Conservation (phyloP, 352 stramenopile genomes). For the Phytophthora idaei region DNA sequence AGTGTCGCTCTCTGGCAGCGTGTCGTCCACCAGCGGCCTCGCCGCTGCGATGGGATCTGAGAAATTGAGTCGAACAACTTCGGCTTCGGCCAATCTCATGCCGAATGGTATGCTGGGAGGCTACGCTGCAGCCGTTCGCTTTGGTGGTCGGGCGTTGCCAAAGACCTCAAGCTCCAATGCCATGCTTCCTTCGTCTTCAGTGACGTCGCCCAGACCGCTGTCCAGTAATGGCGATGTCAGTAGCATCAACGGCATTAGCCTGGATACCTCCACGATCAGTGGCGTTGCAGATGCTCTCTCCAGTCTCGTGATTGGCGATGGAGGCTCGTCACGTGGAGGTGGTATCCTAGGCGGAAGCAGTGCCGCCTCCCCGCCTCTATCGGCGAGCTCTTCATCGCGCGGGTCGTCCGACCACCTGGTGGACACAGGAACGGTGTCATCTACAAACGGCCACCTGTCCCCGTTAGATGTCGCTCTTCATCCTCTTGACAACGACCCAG, state of each 20-base stretch:
- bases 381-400: slow-evolving; percentile 61
- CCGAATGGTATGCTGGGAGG: slow-evolving; percentile 63
- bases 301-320: slow-evolving; percentile 68
- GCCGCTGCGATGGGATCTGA: slow-evolving; percentile 38
- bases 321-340: slow-evolving; percentile 24
- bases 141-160: slow-evolving; percentile 48
- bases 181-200: slow-evolving; percentile 38
- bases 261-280: slow-evolving; percentile 43
- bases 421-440: slow-evolving; percentile 30
- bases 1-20: slow-evolving; percentile 67
- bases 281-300: slow-evolving; percentile 73
- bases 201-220: slow-evolving; percentile 34
- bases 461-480: slow-evolving; percentile 59
- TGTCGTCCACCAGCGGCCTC: slow-evolving; percentile 40
- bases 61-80: slow-evolving; percentile 31
- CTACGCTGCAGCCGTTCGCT: slow-evolving; percentile 86
- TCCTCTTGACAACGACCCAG: slow-evolving; percentile 59
- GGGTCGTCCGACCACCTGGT: slow-evolving; percentile 63
- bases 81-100: slow-evolving; percentile 43
- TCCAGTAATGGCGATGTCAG: slow-evolving; percentile 38
- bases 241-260: slow-evolving; percentile 41
- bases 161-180: slow-evolving; percentile 48
- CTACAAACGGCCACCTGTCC: slow-evolving; percentile 50
- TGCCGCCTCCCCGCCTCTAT: slow-evolving; percentile 51
- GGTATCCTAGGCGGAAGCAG: slow-evolving; percentile 26